Conservation (phyloP, 2,329 filamentous ascomycete genomes). For the Alternaria hordeiaustralica region DNA sequence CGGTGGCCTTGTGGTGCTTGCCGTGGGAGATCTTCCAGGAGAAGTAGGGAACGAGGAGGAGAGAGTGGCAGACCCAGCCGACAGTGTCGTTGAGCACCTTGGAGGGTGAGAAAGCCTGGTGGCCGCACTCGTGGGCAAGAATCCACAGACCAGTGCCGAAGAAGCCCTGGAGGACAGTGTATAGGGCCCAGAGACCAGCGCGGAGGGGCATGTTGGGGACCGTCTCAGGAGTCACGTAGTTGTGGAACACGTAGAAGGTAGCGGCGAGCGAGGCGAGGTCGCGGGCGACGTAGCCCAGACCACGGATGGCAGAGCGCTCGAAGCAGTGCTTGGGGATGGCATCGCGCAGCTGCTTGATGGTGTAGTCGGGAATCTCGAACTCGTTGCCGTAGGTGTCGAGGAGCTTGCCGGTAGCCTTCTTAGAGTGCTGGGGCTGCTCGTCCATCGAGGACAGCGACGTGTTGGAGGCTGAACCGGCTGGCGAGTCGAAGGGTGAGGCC, state of each 20-base stretch:
- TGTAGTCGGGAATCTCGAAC: slow-evolving; percentile 92
- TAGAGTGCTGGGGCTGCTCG: slow-evolving; percentile 58
- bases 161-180: slow-evolving; percentile 85
- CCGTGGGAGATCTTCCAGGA: slow-evolving; percentile 99
- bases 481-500: slow-evolving; percentile 65
- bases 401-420: slow-evolving; percentile 65
- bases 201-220: slow-evolving; percentile 74
- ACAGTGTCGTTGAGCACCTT: slow-evolving; percentile 89
- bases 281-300: slow-evolving; percentile 82
- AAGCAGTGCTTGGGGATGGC: slow-evolving; percentile 98
- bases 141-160: slow-evolving; percentile 97
- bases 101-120: slow-evolving; percentile 94
- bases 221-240: slow-evolving; percentile 83
- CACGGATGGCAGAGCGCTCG: slow-evolving; percentile 77
- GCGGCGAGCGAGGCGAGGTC: slow-evolving; percentile 75
- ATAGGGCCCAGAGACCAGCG: slow-evolving; percentile 68
- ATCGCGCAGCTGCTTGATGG: slow-evolving; percentile 95
- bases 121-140: slow-evolving; percentile 95
- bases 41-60: slow-evolving; percentile 93
- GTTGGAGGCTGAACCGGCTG: slow-evolving; percentile 73
- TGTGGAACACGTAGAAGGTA: slow-evolving; percentile 89
- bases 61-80: slow-evolving; percentile 89
- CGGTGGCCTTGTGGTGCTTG: slow-evolving; percentile 99
- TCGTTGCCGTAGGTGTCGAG: slow-evolving; percentile 93
- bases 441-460: slow-evolving; percentile 92